Evolutionary conservation across 148 eudicot genomes (phyloP).

Genomic region (Nyssa sinensis): DNA sequence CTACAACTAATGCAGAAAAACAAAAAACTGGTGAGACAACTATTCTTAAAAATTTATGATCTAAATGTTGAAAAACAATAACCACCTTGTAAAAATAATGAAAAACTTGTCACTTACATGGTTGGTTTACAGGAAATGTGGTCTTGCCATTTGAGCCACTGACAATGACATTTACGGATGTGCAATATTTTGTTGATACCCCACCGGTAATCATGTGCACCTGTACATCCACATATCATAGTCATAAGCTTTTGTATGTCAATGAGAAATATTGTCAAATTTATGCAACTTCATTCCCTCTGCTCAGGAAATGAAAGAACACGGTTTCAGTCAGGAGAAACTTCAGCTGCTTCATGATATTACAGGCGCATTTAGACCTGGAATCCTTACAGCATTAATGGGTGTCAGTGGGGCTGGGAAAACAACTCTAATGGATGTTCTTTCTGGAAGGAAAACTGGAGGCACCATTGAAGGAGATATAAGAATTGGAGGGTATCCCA

Average conservation of each 20-base stretch:
- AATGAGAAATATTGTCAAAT: background rate
- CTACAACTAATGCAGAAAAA: conserved; percentile 1
- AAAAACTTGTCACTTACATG: background rate
- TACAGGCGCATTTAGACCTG: conserved; percentile 31
- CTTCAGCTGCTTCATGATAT: conserved; percentile 29
- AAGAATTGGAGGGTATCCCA: conserved; percentile 34
- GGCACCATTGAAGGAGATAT: conserved; percentile 37
- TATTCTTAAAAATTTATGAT: background rate
- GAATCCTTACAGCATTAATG: conserved; percentile 39
- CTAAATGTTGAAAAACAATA: background rate
- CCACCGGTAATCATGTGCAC: conserved; percentile 26
- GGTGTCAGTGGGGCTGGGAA: conserved; percentile 46
- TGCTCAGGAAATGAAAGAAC: conserved; percentile 28
- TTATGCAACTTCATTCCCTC: background rate
- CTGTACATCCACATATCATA: background rate
- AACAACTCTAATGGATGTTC: conserved; percentile 40
- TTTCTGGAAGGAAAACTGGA: conserved; percentile 35
- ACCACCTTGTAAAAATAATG: background rate
- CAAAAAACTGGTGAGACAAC: conserved; percentile 10
- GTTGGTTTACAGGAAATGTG: conserved; percentile 17
- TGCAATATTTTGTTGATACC: conserved; percentile 37
- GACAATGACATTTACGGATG: conserved; percentile 22
- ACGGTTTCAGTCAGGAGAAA: conserved; percentile 16
- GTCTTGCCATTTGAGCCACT: conserved; percentile 35
- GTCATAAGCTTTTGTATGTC: background rate